Base-by-base conservation (phyloP, 768 basidiomycete genomes). In the Kwoniella europaea region DNA sequence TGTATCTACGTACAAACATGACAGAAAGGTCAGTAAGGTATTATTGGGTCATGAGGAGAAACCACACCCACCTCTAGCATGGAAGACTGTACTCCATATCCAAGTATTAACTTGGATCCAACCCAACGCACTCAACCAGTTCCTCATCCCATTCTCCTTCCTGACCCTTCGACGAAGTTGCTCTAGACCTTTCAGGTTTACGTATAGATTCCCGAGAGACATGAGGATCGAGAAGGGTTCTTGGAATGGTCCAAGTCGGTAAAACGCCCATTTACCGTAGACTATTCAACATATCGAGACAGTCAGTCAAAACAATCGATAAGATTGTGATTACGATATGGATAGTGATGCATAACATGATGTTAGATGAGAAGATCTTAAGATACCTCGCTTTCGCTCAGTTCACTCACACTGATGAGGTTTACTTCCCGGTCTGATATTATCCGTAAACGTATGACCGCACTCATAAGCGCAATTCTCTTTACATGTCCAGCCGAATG, bases 191-290 rank as follows among this genome's bases (percentile, higher is more conserved):
- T 85, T 84, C 1, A 86, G 84, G 83, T 99, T 94, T 53, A 87
- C 88, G 85, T 86, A 89, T 53, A 96, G 85, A 82, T 99, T 98
- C 69, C 90, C 84, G n/a, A 97, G 77, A 15, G 92, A 94, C 85
- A 98, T 97, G 44, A 88, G 83, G 68, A 97, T 94, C 2, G 92
- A 92, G 9, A 94, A 91, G 6, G 96, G 95, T 84, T 99, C 96
- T 79, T 98, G 96, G 83, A 93, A 91, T 41, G 94, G 93, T n/a
- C 86, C 85, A 22, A 91, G 85, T 41, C 95, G 88, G 88, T 90
- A 91, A 82, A 99, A 98, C 0, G 95, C 93, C 96, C 96, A 98
- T 85, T 98, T 98, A 16, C 96, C 97, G 77, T 93, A 88, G 82
- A 92, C 78, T 79, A 65, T 50, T 6, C 6, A 35, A 1, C 35